Evolutionary conservation across 1,284 basidiomycete genomes (phyloP).

Genomic region (Ustilago sp.): DNA sequence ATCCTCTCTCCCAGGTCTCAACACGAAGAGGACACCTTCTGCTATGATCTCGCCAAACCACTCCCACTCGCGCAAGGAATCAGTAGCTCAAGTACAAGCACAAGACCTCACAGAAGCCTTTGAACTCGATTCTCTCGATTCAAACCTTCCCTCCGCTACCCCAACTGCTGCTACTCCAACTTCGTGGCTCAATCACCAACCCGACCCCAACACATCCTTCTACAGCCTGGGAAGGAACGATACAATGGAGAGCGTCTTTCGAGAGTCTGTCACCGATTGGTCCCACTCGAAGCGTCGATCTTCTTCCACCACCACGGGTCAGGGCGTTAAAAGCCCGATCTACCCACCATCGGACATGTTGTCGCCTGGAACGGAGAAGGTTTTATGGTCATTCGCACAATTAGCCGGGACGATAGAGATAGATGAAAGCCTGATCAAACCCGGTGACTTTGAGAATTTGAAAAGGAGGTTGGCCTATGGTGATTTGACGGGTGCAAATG

Average conservation of each 20-base stretch:
- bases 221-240: conserved; percentile 67
- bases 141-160: conserved; percentile 4
- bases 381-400: conserved; percentile 89
- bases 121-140: conserved; percentile 43
- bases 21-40: conserved; percentile 23
- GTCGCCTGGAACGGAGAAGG: conserved; percentile 75
- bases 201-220: conserved; percentile 36
- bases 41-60: conserved; percentile 48
- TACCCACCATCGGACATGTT: conserved; percentile 40
- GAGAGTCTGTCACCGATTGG: conserved; percentile 66
- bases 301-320: conserved; percentile 6
- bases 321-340: conserved; percentile 40
- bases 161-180: conserved; percentile 16
- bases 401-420: conserved; percentile 78
- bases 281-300: conserved; percentile 35
- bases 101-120: conserved; percentile 65
- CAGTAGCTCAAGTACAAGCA: conserved; percentile 59
- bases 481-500: conserved; percentile 54
- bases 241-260: conserved; percentile 69
- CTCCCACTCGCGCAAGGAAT: conserved; percentile 66
- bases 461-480: conserved; percentile 67
- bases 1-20: conserved; percentile 25
- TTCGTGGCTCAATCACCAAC: conserved; percentile 14
- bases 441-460: conserved; percentile 70
- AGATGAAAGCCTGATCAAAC: conserved; percentile 70